A percentile compares a stretch with the other conserved stretches of the same genome.
phyloP scores from a whole-genome alignment of 2,329 filamentous ascomycete genomes.

The Exophiala alcalophila region DNA sequence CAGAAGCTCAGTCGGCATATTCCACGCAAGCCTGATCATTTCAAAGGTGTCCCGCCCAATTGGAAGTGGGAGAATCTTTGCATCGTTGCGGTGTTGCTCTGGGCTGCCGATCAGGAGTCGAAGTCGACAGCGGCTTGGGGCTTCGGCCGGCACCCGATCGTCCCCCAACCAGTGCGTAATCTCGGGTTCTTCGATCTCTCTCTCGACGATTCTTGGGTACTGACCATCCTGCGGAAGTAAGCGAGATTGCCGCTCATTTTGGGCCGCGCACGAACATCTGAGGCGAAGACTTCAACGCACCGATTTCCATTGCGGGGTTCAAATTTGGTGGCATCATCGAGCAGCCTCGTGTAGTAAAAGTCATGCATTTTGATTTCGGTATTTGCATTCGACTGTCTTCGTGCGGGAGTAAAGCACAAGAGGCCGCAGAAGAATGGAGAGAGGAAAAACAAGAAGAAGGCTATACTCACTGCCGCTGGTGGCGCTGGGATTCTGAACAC shows the following conservation, averaged over 20 bases:
- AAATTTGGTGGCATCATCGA: slow-evolving; percentile 14
- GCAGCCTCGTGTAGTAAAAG: slow-evolving; percentile 14
- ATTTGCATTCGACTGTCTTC: too few species aligned
- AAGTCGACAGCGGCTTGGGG: slow-evolving; percentile 1
- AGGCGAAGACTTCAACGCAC: slow-evolving; percentile 12
- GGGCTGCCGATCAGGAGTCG: slow-evolving; percentile 14
- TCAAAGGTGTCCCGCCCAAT: slow-evolving; percentile 16
- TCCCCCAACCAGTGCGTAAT: too few species aligned
- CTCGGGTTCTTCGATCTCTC: neutral
- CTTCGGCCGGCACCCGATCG: too few species aligned
- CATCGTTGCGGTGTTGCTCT: slow-evolving; percentile 15
- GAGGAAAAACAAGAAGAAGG: too few species aligned
- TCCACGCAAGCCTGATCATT: slow-evolving; percentile 11
- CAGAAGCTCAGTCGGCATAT: slow-evolving; percentile 15
- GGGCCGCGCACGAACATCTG: too few species aligned
- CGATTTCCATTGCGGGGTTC: slow-evolving; percentile 11
- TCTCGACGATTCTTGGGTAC: neutral
- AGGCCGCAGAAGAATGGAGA: too few species aligned
- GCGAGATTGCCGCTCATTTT: neutral
- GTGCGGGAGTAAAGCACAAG: too few species aligned
- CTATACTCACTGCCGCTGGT: too few species aligned
- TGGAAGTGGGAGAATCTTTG: slow-evolving; percentile 18
- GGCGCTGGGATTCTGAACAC: too few species aligned
- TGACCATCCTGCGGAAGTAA: too few species aligned
- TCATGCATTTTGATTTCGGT: too few species aligned